These are phyloP conservation scores for Corchorus capsularis DNA, from an alignment of 345 rosid species.

Conservation along the genomic window DNA sequence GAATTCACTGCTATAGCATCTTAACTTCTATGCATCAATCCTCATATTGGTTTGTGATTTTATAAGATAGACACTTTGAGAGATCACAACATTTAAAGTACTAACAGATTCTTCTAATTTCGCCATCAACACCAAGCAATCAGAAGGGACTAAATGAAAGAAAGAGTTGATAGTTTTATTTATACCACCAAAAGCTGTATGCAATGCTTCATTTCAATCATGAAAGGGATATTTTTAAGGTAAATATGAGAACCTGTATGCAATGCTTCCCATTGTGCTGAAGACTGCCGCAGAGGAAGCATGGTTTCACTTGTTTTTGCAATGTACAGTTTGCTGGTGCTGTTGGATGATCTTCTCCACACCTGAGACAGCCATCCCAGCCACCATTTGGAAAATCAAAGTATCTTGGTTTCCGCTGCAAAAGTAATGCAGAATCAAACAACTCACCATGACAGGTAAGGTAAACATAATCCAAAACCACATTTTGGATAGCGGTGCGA, in stretches of 20 bases:
- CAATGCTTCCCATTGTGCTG: conserved; percentile 31
- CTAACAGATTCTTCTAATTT: background rate
- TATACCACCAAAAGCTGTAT: background rate
- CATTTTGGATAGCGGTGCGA: background rate
- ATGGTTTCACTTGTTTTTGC: conserved; percentile 25
- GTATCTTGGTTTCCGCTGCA: conserved; percentile 36
- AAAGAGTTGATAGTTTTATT: background rate
- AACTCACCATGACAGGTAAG: background rate
- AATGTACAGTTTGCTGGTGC: conserved; percentile 14
- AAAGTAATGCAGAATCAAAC: background rate
- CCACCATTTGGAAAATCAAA: conserved; percentile 31
- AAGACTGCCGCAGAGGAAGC: conserved; percentile 32
- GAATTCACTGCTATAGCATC: background rate
- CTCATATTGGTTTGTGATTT: background rate
- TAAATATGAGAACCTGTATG: conserved; percentile 29
- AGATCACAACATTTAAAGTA: background rate
- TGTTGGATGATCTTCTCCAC: conserved; percentile 23
- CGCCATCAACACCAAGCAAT: background rate
- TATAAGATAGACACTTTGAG: background rate
- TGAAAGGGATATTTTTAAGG: background rate
- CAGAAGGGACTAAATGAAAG: background rate
- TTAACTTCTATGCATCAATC: conserved; percentile 2
- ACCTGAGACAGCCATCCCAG: conserved; percentile 12
- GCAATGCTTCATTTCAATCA: background rate
- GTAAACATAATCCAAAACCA: background rate